Base-by-base conservation (phyloP, 257 asterid genomes). In the Coffea canephora region DNA sequence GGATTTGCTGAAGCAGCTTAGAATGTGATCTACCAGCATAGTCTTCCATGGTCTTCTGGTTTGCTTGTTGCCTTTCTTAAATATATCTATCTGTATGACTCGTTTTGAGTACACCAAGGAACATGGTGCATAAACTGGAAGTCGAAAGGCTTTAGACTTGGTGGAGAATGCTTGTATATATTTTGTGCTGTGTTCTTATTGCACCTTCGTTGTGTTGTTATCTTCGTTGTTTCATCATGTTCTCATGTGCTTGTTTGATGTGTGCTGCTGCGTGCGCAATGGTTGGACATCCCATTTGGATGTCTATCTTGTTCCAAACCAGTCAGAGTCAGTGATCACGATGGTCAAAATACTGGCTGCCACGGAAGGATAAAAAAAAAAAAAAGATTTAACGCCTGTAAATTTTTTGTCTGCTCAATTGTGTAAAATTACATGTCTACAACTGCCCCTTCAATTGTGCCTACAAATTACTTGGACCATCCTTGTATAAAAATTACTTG, bases 1-100 rank as follows among this genome's bases (percentile, higher is more conserved):
- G 99, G 99, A 45, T 95, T 95, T 83, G 98, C 99, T 34, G 99
- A 95, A 80, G 99, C 99, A 21, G 97, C 98, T 70, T 95, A 88
- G 34, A 3, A 23, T 73, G 43, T 10, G n/a, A 23, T 34, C 2
- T 43, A 10, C 34, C 12, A 10, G 11, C 46, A 57, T 15, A 10
- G 59, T 13, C 65, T 23, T 18, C n/a, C 18, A 15, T 46, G 6
- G 76, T 48, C 34, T 27, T 48, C 23, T 14, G 0, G 48, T 18
- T 69, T 39, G 16, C 54, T 39, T 18, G 7, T 62, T 10, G 8
- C 19, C 49, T 5, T 15, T 23, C 21, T 31, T 41, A 31, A 31
- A 64, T 78, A 70, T 15, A 18, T 18, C 19, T 14, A 5, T 74
- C 9, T 73, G 77, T 36, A 54, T 34, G 49, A 19, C 77, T 25